Evolutionary conservation across 352 stramenopile genomes (phyloP).

Genomic region (Globisporangium apiculatum): DNA sequence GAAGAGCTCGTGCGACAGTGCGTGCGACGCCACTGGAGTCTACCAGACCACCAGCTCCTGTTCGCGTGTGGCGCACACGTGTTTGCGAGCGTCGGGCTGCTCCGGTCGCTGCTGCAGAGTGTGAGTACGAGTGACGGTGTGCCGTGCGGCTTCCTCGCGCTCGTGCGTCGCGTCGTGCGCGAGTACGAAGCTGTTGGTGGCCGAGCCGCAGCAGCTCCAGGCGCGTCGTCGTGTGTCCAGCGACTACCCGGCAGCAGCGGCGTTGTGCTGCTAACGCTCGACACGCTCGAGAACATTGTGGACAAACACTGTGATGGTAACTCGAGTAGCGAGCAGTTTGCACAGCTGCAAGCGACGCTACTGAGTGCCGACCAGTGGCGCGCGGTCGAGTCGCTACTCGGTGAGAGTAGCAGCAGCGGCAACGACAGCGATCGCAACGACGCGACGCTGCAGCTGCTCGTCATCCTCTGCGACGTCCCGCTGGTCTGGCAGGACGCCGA

Average conservation of each 20-base stretch:
- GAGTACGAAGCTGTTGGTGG: slow-evolving; percentile 40
- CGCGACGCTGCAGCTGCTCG: slow-evolving; percentile 11
- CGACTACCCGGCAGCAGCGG: slow-evolving; percentile 10
- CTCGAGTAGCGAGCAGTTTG: slow-evolving; percentile 10
- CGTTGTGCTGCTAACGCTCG: slow-evolving; percentile 28
- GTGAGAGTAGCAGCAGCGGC: not conserved
- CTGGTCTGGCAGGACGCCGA: slow-evolving; percentile 29
- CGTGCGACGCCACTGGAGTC: slow-evolving; percentile 31
- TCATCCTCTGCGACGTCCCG: slow-evolving; percentile 51
- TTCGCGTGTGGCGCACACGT: slow-evolving; percentile 33
- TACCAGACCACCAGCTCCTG: slow-evolving; percentile 23
- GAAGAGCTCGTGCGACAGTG: slow-evolving; percentile 25
- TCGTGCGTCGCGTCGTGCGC: slow-evolving; percentile 18
- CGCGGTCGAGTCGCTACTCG: slow-evolving; percentile 22
- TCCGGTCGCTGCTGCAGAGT: slow-evolving; percentile 22
- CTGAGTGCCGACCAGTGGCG: slow-evolving; percentile 27
- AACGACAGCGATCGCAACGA: not conserved
- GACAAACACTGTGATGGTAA: not conserved
- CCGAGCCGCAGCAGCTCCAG: slow-evolving; percentile 2
- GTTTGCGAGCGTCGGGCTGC: slow-evolving; percentile 34
- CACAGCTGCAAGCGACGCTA: slow-evolving; percentile 21
- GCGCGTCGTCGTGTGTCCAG: slow-evolving; percentile 15
- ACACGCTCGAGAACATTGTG: slow-evolving; percentile 32
- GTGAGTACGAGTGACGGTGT: slow-evolving; percentile 13
- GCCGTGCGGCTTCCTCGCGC: slow-evolving; percentile 22